Evolutionary conservation across 352 stramenopile genomes (phyloP).

Genomic region (Pythium pectinolyticum): DNA sequence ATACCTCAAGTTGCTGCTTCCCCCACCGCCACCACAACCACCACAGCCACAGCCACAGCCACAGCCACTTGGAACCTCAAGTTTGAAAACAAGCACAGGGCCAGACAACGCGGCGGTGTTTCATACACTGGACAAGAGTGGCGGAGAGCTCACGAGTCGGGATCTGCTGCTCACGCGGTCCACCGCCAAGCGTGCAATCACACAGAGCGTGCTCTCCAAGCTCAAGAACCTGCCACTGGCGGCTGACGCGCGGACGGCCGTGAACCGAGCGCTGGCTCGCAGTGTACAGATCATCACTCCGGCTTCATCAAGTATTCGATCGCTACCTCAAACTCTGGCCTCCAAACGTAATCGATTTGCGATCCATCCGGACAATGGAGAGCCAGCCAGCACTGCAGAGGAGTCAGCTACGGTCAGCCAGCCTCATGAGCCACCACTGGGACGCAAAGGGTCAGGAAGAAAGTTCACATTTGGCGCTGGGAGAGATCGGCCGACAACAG

Average conservation of each 20-base stretch:
- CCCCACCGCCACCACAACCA: not conserved
- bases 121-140: slow-evolving; percentile 5
- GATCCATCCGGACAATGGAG: slow-evolving; percentile 17
- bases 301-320: not conserved
- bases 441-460: not conserved
- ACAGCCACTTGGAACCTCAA: too few relatives aligned
- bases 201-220: slow-evolving; percentile 28
- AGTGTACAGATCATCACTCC: not conserved
- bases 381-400: not conserved
- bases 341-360: slow-evolving; percentile 10
- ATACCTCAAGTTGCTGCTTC: slow-evolving; percentile 39
- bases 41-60: not conserved
- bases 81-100: too few relatives aligned
- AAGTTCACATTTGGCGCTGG: not conserved
- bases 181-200: slow-evolving; percentile 34
- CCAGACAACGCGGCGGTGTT: not conserved
- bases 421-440: not conserved
- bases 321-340: too few relatives aligned
- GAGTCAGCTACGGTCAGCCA: too few relatives aligned
- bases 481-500: not conserved
- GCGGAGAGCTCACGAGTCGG: slow-evolving; percentile 2
- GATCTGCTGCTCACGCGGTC: slow-evolving; percentile 26
- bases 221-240: slow-evolving; percentile 27
- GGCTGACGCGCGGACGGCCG: slow-evolving; percentile 9
- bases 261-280: slow-evolving; percentile 12